A percentile compares a stretch with the other conserved stretches of the same genome.
These are phyloP conservation scores for Aleurites moluccanus DNA, from an alignment of 441 rosid genomes.

Conservation along the genomic window DNA sequence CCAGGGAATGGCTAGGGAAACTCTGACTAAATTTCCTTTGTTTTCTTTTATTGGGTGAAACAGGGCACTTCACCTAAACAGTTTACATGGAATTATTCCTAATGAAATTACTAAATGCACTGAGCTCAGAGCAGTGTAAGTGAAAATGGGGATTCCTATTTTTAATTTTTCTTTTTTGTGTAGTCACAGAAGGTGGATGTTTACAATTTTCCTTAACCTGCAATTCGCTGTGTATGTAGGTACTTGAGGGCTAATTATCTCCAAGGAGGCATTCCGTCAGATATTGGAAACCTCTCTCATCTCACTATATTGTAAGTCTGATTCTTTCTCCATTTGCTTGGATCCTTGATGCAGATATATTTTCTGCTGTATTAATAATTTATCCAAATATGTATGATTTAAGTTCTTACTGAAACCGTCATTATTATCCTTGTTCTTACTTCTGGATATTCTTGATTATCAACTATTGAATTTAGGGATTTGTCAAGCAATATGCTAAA, in stretches of 20 bases:
- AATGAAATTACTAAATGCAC: conserved; percentile 71
- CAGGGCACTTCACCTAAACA: conserved; percentile 93
- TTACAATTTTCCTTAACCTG: background rate
- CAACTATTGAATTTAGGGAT: conserved; percentile 52
- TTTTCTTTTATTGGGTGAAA: conserved; percentile 14
- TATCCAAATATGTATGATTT: background rate
- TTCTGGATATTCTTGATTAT: background rate
- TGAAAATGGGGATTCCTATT: conserved; percentile 2
- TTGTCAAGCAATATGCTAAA: conserved; percentile 83
- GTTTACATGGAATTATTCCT: conserved; percentile 82
- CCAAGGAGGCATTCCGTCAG: conserved; percentile 86
- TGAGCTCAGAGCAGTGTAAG: conserved; percentile 90
- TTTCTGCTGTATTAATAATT: background rate
- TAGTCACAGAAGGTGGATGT: background rate
- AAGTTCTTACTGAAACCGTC: background rate
- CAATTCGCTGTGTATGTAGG: conserved; percentile 39
- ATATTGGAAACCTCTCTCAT: conserved; percentile 72
- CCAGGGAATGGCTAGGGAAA: background rate
- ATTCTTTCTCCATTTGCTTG: background rate
- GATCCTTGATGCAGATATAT: background rate
- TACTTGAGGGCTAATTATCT: conserved; percentile 88
- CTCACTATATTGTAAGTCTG: conserved; percentile 70
- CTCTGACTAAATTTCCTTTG: background rate
- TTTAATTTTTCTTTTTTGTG: background rate
- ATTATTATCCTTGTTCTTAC: background rate